Percentiles rank a stretch among this genome's conserved stretches.
Conservation (phyloP, 75 land plant genomes). For the Pseudotsuga menziesii region DNA sequence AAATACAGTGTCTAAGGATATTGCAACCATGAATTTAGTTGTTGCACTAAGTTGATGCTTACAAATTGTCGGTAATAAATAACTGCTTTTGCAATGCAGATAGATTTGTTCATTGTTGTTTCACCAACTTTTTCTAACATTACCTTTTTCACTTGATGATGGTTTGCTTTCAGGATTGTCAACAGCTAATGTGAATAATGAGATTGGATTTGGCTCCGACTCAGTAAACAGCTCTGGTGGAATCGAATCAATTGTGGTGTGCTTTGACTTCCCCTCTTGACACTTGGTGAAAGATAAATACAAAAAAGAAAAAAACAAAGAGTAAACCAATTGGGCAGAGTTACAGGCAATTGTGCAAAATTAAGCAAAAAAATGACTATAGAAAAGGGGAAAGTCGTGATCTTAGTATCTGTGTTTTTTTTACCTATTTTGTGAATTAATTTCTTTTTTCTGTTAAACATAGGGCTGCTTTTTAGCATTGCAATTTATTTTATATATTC, state of each 20-base stretch:
- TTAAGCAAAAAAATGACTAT: background rate
- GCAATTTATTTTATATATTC: background rate
- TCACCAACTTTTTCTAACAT: too few relatives aligned
- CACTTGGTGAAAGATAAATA: background rate
- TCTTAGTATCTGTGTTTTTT: too few relatives aligned
- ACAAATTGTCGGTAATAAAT: too few relatives aligned
- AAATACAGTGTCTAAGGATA: too few relatives aligned
- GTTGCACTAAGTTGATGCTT: too few relatives aligned
- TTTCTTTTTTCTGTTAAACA: too few relatives aligned
- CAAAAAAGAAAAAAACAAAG: background rate
- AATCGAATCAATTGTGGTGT: slow-evolving; percentile 10
- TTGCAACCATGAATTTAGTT: too few relatives aligned
- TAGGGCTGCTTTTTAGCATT: background rate
- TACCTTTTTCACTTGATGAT: background rate
- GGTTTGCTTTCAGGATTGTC: slow-evolving; percentile 27
- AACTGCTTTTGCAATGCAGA: too few relatives aligned
- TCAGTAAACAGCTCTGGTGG: slow-evolving; percentile 1
- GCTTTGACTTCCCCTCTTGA: background rate
- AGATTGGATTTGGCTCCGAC: slow-evolving; percentile 36
- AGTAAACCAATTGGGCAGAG: background rate
- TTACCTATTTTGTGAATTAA: too few relatives aligned
- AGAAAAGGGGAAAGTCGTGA: too few relatives aligned
- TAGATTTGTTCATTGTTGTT: too few relatives aligned
- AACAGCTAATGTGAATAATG: slow-evolving; percentile 23
- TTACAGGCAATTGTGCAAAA: background rate